Evolutionary conservation across 345 rosid species (phyloP), one percentile per base, ranked within the genome.

Genomic region (Pelargonium nanum): DNA sequence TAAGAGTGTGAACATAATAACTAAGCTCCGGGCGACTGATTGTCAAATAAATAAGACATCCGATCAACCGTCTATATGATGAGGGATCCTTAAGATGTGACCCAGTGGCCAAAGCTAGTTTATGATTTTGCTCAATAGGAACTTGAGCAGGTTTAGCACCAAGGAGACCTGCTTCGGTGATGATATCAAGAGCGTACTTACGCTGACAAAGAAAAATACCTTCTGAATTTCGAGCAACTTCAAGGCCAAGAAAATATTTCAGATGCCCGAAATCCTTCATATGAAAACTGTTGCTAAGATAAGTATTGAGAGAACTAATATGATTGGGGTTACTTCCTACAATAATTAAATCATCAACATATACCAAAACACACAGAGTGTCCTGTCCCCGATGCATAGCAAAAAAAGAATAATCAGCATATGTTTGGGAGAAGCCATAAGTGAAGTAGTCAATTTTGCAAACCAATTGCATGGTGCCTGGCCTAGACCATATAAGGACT

Each of bases 121-220:
- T 19, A 24, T 61, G 65, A 61, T 61, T 61, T 13, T 53, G 19
- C 16, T 53, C 16, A 0, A 62, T 20, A 0, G 59, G 34, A 54
- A 55, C 26, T 0, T 19, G 3, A 13, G 17, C 45, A 1, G 22
- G 59, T 6, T 32, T 54, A 0, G 54, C 32, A 5, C 53, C 32
- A 0, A 55, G 12, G 10, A 63, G 28, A 21, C 32, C 34, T 1
- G 30, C 19, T 28, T 63, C 53, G 22, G 22, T 5, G 0, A 55
- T 15, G 4, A 63, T 54, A 5, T 63, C 53, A 4, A 32, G 12
- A 0, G 60, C 19, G 44, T 45, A 45, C 13, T 45, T 60, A 5
- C 20, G 7, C 0, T 60, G 32, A 23, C 16, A 0, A 9, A 50
- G n/a, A 50, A 50, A 50, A 0, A 50, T 0, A 6, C 9, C n/a